A percentile compares a stretch with the other conserved stretches of the same genome.
Conservation (phyloP, 257 asterid species). For the Scutellaria minor region DNA sequence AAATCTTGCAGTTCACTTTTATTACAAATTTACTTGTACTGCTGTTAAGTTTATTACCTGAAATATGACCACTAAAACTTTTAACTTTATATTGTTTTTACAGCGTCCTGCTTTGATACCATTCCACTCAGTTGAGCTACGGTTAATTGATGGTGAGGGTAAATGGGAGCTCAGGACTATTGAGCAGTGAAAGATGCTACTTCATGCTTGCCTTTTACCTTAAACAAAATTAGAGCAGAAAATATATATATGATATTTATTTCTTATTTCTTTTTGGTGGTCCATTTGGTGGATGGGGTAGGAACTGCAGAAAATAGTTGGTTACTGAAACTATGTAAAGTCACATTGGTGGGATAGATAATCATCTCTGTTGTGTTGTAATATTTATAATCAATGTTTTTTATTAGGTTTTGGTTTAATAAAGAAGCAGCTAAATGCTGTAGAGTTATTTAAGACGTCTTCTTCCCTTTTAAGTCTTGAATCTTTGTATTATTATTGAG, state of each 20-base stretch:
- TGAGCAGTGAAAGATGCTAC: slow-evolving; percentile 45
- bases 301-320: slow-evolving; percentile 27
- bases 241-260: slow-evolving; percentile 8
- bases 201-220: slow-evolving; percentile 23
- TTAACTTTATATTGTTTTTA: slow-evolving; percentile 9
- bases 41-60: slow-evolving; percentile 15
- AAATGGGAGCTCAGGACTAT: slow-evolving; percentile 97
- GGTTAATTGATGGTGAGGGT: slow-evolving; percentile 98
- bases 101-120: slow-evolving; percentile 99
- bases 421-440: neutral
- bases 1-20: slow-evolving; percentile 1
- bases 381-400: slow-evolving; percentile 34
- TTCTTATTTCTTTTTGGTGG: slow-evolving; percentile 16
- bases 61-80: neutral
- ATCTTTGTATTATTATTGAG: no score
- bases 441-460: no score
- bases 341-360: slow-evolving; percentile 26
- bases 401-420: slow-evolving; percentile 29
- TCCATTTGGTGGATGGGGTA: slow-evolving; percentile 29
- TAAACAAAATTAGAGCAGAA: slow-evolving; percentile 25
- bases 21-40: neutral
- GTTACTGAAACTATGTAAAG: slow-evolving; percentile 51
- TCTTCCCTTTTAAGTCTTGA: no score
- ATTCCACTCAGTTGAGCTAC: slow-evolving; percentile 85
- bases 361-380: slow-evolving; percentile 42